phyloP scores from a whole-genome alignment of 768 basidiomycete genomes.

The Amanita exitialis region DNA sequence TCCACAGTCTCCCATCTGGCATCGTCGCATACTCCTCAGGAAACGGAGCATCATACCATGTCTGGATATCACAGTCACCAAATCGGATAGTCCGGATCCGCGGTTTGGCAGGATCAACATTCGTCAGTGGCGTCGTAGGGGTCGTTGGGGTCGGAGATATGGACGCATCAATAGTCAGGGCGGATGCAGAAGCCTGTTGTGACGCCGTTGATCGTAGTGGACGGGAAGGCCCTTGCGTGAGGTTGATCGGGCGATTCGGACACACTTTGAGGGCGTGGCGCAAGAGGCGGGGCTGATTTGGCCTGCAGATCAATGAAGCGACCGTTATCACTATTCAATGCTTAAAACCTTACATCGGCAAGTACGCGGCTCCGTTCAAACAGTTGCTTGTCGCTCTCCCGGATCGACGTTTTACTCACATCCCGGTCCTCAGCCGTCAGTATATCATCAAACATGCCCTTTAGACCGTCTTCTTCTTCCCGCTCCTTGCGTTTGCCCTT shows the following conservation, averaged over 20 bases:
- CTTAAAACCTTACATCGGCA: constrained; percentile 54
- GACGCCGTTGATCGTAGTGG: constrained; percentile 53
- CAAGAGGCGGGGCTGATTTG: constrained; percentile 37
- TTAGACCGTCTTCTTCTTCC: constrained; percentile 47
- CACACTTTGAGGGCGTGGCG: constrained; percentile 18
- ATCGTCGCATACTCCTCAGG: constrained; percentile 94
- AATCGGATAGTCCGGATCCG: constrained; percentile 87
- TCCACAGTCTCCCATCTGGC: constrained; percentile 88
- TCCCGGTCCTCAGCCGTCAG: constrained; percentile 62
- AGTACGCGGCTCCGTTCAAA: constrained; percentile 65
- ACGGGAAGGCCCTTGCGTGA: constrained; percentile 43
- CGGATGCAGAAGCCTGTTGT: constrained; percentile 18
- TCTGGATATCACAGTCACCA: constrained; percentile 86
- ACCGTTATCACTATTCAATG: constrained; percentile 6
- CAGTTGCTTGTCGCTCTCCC: constrained; percentile 46
- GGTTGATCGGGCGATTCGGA: constrained; percentile 17
- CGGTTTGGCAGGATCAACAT: constrained; percentile 28
- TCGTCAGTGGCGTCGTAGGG: constrained; percentile 30
- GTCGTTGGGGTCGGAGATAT: constrained; percentile 32
- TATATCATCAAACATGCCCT: constrained; percentile 79
- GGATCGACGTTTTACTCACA: constrained; percentile 56
- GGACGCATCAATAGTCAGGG: constrained; percentile 20
- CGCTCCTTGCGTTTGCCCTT: constrained; percentile 61
- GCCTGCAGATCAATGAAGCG: constrained; percentile 21
- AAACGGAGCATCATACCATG: constrained; percentile 99